Conservation (phyloP, 116 monocot genomes). For the Cymodocea nodosa region DNA sequence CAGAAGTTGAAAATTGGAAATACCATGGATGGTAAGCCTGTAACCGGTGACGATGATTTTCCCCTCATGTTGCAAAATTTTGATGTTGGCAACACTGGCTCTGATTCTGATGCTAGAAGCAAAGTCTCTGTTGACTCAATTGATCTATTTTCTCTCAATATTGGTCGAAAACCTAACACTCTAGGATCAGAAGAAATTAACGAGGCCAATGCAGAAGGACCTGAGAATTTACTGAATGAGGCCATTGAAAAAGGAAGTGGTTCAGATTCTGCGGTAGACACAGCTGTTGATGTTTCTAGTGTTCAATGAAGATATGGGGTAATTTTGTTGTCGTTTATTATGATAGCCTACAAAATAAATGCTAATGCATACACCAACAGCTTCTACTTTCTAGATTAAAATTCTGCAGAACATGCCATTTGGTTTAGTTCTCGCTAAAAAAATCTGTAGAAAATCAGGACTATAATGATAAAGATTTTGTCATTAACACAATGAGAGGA, state of each 20-base stretch:
- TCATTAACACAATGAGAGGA: too few relatives aligned
- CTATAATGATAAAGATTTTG: too few relatives aligned
- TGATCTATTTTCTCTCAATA: background rate
- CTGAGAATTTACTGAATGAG: background rate
- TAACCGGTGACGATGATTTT: constrained; percentile 5
- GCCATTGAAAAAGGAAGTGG: background rate
- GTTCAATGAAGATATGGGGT: background rate
- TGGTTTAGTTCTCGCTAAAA: too few relatives aligned
- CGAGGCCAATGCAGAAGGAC: background rate
- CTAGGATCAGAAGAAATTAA: background rate
- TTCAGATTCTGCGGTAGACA: background rate
- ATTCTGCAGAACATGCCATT: too few relatives aligned
- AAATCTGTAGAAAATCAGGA: too few relatives aligned
- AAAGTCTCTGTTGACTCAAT: background rate
- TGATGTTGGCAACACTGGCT: constrained; percentile 19
- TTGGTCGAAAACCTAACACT: too few relatives aligned
- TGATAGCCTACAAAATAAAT: background rate
- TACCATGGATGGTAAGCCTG: constrained; percentile 30
- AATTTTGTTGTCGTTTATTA: background rate
- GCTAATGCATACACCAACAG: background rate
- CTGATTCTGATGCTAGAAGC: background rate
- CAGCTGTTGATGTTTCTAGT: background rate
- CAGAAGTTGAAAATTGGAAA: constrained; percentile 35
- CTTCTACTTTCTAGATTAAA: too few relatives aligned
- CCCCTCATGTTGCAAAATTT: constrained; percentile 46